phyloP scores from a whole-genome alignment of 2,329 filamentous ascomycete genomes.

The Alternaria novae-zelandiae region DNA sequence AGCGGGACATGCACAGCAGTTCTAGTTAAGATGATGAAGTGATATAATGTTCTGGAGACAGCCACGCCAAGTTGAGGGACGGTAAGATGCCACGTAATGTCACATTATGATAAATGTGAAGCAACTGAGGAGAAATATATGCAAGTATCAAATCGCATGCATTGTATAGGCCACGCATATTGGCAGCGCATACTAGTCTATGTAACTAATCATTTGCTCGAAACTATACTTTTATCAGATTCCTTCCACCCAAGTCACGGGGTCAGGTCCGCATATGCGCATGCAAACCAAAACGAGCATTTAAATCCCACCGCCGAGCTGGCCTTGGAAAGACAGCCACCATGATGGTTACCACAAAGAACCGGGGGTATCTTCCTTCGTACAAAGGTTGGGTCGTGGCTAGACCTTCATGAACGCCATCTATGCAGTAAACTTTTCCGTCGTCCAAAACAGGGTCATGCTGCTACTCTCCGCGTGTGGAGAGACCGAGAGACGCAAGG shows the following conservation, averaged over 20 bases:
- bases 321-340: slow-evolving; percentile 26
- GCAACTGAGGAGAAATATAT: background rate
- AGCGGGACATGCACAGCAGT: background rate
- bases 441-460: slow-evolving; percentile 38
- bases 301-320: slow-evolving; percentile 34
- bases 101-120: background rate
- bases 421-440: slow-evolving; percentile 47
- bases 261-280: slow-evolving; percentile 26
- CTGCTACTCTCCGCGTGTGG: slow-evolving; percentile 30
- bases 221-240: slow-evolving; percentile 47
- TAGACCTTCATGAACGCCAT: slow-evolving; percentile 48
- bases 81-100: background rate
- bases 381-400: slow-evolving; percentile 31
- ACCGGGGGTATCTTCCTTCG: slow-evolving; percentile 45
- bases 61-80: background rate
- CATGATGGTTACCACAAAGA: slow-evolving; percentile 37
- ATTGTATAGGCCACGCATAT: slow-evolving; percentile 32
- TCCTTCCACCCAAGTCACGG: slow-evolving; percentile 45
- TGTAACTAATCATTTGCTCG: slow-evolving; percentile 40
- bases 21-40: background rate
- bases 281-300: slow-evolving; percentile 35
- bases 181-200: slow-evolving; percentile 39
- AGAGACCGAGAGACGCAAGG: slow-evolving; percentile 36
- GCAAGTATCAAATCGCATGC: slow-evolving; percentile 31
- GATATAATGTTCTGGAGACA: background rate